Evolutionary conservation across 2,329 filamentous ascomycete genomes (phyloP).

Genomic region (Verticillium albo-atrum): DNA sequence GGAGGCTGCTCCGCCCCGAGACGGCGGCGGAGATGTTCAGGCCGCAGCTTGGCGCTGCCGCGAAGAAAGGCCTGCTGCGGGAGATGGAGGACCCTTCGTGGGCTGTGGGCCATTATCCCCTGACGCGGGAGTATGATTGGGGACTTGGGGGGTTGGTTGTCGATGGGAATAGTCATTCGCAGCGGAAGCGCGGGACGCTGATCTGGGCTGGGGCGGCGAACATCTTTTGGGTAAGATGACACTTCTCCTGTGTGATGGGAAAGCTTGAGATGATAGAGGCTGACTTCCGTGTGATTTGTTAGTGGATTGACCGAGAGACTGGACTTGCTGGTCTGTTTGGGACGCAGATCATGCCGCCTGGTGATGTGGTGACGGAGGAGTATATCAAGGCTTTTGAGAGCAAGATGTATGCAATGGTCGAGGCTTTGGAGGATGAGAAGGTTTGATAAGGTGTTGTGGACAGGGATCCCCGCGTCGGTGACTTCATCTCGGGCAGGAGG

Average conservation of each 20-base stretch:
- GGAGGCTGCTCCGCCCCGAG: constrained; percentile 23
- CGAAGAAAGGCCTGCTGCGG: constrained; percentile 14
- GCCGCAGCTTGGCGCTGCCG: constrained; percentile 32
- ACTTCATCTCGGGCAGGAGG: no score
- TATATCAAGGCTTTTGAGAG: constrained; percentile 31
- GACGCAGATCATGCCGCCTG: constrained; percentile 36
- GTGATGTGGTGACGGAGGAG: constrained; percentile 27
- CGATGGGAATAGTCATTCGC: constrained; percentile 26
- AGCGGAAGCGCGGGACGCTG: constrained; percentile 32
- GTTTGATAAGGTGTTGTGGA: no score
- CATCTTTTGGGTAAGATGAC: constrained; percentile 39
- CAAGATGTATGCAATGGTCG: constrained; percentile 29
- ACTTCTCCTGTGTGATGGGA: no score
- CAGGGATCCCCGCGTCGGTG: no score
- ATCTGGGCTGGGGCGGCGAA: constrained; percentile 42
- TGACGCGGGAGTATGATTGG: constrained; percentile 32
- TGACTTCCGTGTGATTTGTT: background rate
- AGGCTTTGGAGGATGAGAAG: background rate
- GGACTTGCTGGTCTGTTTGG: constrained; percentile 36
- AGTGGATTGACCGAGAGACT: constrained; percentile 27
- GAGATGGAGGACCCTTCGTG: constrained; percentile 20
- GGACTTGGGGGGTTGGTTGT: constrained; percentile 37
- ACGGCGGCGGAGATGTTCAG: constrained; percentile 30
- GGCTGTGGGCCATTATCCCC: constrained; percentile 21
- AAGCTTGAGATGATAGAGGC: background rate